phyloP scores from a whole-genome alignment of 805 yeast genomes.

The Candida khao-thaluensis region DNA sequence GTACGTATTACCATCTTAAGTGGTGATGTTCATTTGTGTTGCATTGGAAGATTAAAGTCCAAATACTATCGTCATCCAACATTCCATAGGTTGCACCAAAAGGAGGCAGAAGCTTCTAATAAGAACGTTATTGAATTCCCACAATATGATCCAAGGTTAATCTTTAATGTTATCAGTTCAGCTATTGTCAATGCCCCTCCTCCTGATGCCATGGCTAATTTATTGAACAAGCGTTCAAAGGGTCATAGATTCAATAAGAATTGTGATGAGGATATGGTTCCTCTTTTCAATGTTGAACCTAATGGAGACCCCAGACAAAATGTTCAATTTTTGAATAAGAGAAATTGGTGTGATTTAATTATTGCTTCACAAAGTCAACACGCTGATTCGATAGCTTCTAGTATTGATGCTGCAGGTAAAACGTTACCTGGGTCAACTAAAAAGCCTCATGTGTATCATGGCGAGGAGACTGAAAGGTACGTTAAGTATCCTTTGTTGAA shows the following conservation, averaged over 20 bases:
- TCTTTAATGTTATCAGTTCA: slow-evolving; percentile 81
- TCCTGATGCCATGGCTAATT: slow-evolving; percentile 76
- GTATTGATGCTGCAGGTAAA: slow-evolving; percentile 10
- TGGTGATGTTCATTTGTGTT: slow-evolving; percentile 93
- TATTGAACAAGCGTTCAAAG: slow-evolving; percentile 65
- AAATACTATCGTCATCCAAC: slow-evolving; percentile 39
- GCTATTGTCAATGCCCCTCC: slow-evolving; percentile 95
- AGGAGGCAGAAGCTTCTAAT: slow-evolving; percentile 34
- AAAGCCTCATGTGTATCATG: slow-evolving; percentile 1
- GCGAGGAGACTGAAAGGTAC: slow-evolving; percentile 26
- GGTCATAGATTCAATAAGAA: slow-evolving; percentile 63
- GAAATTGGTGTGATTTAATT: slow-evolving; percentile 74
- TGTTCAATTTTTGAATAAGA: slow-evolving; percentile 56
- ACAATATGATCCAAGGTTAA: slow-evolving; percentile 68
- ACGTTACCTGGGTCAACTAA: slow-evolving; percentile 14
- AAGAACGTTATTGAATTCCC: slow-evolving; percentile 47
- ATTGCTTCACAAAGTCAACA: slow-evolving; percentile 41
- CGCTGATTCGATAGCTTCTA: slow-evolving; percentile 14
- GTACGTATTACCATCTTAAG: slow-evolving; percentile 80
- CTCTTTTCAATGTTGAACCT: slow-evolving; percentile 61
- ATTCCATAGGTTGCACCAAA: slow-evolving; percentile 20
- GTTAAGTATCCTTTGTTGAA: slow-evolving; percentile 54
- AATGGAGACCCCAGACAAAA: slow-evolving; percentile 50
- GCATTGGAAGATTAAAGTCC: slow-evolving; percentile 73
- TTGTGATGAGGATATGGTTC: slow-evolving; percentile 81